Base-by-base conservation (phyloP, 305 asterid genomes). In the Coffea humblotiana region DNA sequence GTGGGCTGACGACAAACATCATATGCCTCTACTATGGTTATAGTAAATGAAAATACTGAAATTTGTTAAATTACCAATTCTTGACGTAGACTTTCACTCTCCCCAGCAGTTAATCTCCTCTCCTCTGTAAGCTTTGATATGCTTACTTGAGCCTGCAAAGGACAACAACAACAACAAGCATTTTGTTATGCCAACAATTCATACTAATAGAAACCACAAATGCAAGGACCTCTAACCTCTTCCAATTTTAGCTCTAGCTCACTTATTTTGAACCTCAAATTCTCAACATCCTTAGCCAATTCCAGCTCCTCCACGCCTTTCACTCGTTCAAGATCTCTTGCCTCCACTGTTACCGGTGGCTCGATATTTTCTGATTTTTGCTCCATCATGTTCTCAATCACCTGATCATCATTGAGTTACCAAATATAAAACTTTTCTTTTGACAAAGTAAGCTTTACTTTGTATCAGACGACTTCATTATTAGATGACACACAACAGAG, bases 111-210 rank as follows among this genome's bases (percentile, higher is more conserved):
- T 83, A 78, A 87, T 84, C 72, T 87, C 84, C 76, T 90, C 81
- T 91, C 95, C 82, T 86, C 91, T 78, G 76, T 90, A 65, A 92
- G 92, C 89, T 86, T 88, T 81, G 89, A 77, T 81, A 92, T 90
- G 54, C 89, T 90, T 81, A 80, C 64, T 43, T 90, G 85, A 21
- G 97, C 97, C 97, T 96, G 91, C 75, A 83, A 83, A 68, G 67
- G 80, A 25, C 60, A 79, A 52, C 8, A 52, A 25, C 60, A 79
- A 52, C 8, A 52, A 8, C 32, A 76, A 66, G 12, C 12, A 43
- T 61, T 67, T 47, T 35, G 21, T 52, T 29, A 64, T 14, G 2
- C 19, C 16, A 48, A 58, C 61, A 37, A 11, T 11, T 61, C 56
- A 76, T 54, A 32, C 37, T 10, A 12, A 52, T 35, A 75, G 18